Percentiles rank a stretch among this genome's conserved stretches.
These are phyloP conservation scores for Amoeboradix gromovi DNA, from an alignment of 371 early-diverging fungal genomes.

Conservation along the genomic window DNA sequence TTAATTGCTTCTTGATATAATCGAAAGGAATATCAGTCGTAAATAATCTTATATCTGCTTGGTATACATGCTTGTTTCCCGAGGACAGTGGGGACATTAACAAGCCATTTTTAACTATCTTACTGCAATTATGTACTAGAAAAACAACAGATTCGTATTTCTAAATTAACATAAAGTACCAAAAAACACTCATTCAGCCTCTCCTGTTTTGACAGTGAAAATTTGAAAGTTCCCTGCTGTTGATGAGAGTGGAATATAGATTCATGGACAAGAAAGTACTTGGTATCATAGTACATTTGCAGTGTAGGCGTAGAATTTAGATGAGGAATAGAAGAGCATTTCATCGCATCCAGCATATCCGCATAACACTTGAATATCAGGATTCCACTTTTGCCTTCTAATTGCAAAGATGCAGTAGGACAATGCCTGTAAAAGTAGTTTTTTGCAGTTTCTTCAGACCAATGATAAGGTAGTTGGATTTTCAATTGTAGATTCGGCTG, in stretches of 20 bases:
- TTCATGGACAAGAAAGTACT: neutral
- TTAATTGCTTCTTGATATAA: neutral
- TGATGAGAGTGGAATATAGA: neutral
- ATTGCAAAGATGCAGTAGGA: neutral
- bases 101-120: neutral
- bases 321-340: neutral
- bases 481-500: neutral
- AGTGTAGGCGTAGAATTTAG: neutral
- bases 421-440: neutral
- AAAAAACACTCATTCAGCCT: neutral
- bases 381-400: neutral
- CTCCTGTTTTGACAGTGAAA: neutral
- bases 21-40: neutral
- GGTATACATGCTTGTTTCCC: neutral
- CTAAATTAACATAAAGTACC: neutral
- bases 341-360: neutral
- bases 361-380: neutral
- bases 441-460: neutral
- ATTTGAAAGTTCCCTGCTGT: neutral
- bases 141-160: neutral
- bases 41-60: neutral
- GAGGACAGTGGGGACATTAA: neutral
- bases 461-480: neutral
- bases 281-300: neutral
- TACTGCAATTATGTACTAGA: neutral